These are phyloP conservation scores for Camelina laxa DNA, from an alignment of 345 rosid species.

Conservation along the genomic window DNA sequence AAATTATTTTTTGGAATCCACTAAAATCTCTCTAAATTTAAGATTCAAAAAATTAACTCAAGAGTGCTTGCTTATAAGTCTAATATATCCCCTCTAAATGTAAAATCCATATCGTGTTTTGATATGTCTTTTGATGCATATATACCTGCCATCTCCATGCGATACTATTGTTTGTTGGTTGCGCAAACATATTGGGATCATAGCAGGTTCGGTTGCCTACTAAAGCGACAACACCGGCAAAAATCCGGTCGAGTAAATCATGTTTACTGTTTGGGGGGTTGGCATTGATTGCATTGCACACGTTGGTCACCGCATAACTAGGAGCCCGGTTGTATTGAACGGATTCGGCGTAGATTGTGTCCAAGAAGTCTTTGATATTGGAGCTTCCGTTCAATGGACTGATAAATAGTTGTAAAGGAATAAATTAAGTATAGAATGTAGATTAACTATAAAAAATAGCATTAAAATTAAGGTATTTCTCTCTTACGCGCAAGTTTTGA, in stretches of 20 bases:
- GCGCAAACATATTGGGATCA: slow-evolving; percentile 15
- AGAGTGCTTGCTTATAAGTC: not conserved
- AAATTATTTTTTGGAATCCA: not conserved
- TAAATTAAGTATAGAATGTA: not conserved
- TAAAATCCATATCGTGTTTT: not conserved
- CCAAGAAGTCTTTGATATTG: slow-evolving; percentile 41
- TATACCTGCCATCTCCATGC: slow-evolving; percentile 60
- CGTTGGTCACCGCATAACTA: slow-evolving; percentile 24
- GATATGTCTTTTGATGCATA: not conserved
- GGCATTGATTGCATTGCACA: slow-evolving; percentile 51
- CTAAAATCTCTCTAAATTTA: not conserved
- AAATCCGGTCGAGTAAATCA: slow-evolving; percentile 44
- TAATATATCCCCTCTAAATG: not conserved
- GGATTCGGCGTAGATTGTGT: slow-evolving; percentile 19
- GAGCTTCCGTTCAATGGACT: slow-evolving; percentile 43
- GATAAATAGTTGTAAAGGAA: not conserved
- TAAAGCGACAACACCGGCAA: slow-evolving; percentile 41
- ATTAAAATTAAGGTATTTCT: not conserved
- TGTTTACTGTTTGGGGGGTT: slow-evolving; percentile 28
- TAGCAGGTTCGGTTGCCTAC: slow-evolving; percentile 39
- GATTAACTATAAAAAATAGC: not conserved
- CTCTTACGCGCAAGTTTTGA: slow-evolving; percentile 63
- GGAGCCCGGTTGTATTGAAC: slow-evolving; percentile 59
- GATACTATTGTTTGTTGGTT: slow-evolving; percentile 22
- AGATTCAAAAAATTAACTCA: not conserved